Evolutionary conservation across 768 basidiomycete species (phyloP), one percentile per base, ranked within the genome.

Genomic region (Tylopilus vinaceipallidus): DNA sequence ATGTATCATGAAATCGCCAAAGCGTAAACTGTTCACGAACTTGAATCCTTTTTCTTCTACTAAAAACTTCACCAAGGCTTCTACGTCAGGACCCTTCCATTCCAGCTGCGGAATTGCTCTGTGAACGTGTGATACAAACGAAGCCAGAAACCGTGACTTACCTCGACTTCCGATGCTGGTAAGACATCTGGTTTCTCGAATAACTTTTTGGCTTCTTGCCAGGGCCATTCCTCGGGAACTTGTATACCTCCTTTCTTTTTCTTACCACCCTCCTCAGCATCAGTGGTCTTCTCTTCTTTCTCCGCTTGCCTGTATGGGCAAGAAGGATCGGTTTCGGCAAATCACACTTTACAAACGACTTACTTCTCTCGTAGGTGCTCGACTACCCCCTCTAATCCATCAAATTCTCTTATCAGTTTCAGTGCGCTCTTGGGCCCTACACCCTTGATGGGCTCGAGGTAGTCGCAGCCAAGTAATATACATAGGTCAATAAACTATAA

Each of bases 361-460:
- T 64, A 86, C 86, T 88, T 95, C 66, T 82, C 86, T 45, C 84
- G 79, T 9, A 97, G 73, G 60, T 91, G 84, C 49, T 84, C 80
- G 30, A 97, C 73, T 32, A 97, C 86, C 3, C 75, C 78, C 37
- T 76, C 80, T 17, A 99, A 76, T 10, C 77, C 75, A 9, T 84
- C 84, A 50, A 90, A 73, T 62, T 99, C 95, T 54, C 88, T 76
- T 37, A 98, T 78, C 27, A 98, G 80, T 70, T 98, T 99, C 43
- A 97, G 74, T 3, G 95, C 97, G 13, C 86, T 92, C 67, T 98
- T 97, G 13, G 97, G 95, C 23, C 97, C 97, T 36, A 99, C 74
- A 3, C 97, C 97, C 68, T 85, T 95, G 65, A 97, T 93, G n/a
- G 97, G 97, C 66, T 99, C 97, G 50, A 99, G 84, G 70, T 99